Evolutionary conservation across 1,284 basidiomycete species (phyloP).

Genomic region (Fistulinella cinereoalba): DNA sequence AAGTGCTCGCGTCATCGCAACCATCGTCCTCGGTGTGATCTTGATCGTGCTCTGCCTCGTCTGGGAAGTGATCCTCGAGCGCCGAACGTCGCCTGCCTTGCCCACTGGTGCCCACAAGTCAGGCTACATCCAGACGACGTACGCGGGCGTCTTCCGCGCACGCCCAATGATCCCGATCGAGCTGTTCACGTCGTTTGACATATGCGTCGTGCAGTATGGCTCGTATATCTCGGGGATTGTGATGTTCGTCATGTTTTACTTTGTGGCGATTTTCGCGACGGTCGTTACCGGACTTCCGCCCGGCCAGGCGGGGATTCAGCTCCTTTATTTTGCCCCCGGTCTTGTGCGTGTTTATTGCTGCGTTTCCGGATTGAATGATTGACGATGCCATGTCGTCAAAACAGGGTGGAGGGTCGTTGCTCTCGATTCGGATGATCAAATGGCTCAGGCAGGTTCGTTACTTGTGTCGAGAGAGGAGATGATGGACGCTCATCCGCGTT

Average conservation of each 20-base stretch:
- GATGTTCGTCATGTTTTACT: slow-evolving; percentile 53
- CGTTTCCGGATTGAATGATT: neutral
- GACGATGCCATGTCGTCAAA: neutral
- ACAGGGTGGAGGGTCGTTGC: slow-evolving; percentile 20
- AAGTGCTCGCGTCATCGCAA: slow-evolving; percentile 35
- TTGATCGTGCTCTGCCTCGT: slow-evolving; percentile 36
- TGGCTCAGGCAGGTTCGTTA: slow-evolving; percentile 21
- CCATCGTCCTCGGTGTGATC: slow-evolving; percentile 38
- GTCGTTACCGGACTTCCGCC: slow-evolving; percentile 41
- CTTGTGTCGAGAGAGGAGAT: slow-evolving; percentile 6
- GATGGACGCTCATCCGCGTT: neutral
- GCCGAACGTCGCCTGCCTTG: slow-evolving; percentile 8
- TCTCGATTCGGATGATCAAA: slow-evolving; percentile 28
- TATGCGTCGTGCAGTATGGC: slow-evolving; percentile 39
- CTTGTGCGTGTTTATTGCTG: slow-evolving; percentile 31
- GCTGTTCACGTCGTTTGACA: slow-evolving; percentile 37
- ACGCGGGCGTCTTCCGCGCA: slow-evolving; percentile 30
- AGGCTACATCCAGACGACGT: slow-evolving; percentile 1
- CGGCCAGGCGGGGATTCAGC: slow-evolving; percentile 41
- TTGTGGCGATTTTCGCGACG: slow-evolving; percentile 49
- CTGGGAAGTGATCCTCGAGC: slow-evolving; percentile 44
- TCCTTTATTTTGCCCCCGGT: slow-evolving; percentile 50
- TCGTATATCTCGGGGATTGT: slow-evolving; percentile 45
- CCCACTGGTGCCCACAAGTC: neutral
- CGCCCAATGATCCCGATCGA: slow-evolving; percentile 46